Evolutionary conservation across 192 early-diverging fungal species (phyloP).

Genomic region (Coemansia erecta): DNA sequence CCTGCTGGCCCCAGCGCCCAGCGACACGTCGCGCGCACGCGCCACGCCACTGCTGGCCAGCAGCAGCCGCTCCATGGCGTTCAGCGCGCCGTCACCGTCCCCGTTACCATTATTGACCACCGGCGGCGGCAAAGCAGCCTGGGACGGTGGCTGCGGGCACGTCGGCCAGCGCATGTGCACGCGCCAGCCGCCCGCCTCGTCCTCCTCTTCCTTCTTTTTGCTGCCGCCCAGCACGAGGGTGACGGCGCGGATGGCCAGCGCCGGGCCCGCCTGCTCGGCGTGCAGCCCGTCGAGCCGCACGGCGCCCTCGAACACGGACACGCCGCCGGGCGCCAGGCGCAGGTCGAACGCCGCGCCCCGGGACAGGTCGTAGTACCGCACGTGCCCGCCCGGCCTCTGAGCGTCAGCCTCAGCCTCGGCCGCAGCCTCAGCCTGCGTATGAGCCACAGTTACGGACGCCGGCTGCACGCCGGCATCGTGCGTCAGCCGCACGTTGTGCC

Average conservation of each 20-base stretch:
- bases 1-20: conserved; percentile 4
- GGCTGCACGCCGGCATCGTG: background rate
- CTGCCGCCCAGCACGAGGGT: background rate
- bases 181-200: background rate
- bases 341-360: background rate
- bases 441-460: too few species aligned
- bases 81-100: background rate
- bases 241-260: conserved; percentile 7
- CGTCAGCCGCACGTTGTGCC: conserved; percentile 3
- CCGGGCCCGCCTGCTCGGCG: background rate
- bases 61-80: conserved; percentile 24
- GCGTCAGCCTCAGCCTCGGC: background rate
- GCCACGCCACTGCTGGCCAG: conserved; percentile 22
- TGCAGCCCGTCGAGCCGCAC: conserved; percentile 7
- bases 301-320: conserved; percentile 18
- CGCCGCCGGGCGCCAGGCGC: conserved; percentile 8
- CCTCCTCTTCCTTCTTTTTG: too few species aligned
- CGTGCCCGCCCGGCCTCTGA: background rate
- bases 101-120: too few species aligned
- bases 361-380: conserved; percentile 3
- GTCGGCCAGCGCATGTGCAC: conserved; percentile 33
- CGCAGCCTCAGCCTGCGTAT: background rate
- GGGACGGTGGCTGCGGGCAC: too few species aligned
- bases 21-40: conserved; percentile 8
- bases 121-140: too few species aligned